Percentiles rank a stretch among this genome's conserved stretches.
phyloP scores from a whole-genome alignment of 1,284 basidiomycete genomes.

The Trichosporon asahii region DNA sequence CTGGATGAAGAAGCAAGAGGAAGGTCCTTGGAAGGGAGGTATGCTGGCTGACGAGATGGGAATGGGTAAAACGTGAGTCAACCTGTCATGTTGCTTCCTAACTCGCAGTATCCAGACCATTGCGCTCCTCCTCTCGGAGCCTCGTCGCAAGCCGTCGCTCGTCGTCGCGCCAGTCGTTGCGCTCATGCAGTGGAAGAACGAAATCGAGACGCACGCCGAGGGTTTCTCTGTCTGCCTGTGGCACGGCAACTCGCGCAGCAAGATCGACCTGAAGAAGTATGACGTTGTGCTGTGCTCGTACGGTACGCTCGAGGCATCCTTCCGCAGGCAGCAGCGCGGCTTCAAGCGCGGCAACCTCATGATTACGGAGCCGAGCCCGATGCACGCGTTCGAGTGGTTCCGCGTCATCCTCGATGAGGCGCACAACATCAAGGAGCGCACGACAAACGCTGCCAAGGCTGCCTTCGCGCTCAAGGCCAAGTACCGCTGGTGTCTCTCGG shows the following conservation, averaged over 20 bases:
- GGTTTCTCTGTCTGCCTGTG: slow-evolving; percentile 77
- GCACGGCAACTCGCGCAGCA: slow-evolving; percentile 69
- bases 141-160: slow-evolving; percentile 71
- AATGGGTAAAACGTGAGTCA: slow-evolving; percentile 74
- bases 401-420: slow-evolving; percentile 81
- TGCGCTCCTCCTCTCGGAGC: slow-evolving; percentile 70
- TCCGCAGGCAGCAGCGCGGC: slow-evolving; percentile 87
- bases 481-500: slow-evolving; percentile 93
- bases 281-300: slow-evolving; percentile 72
- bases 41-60: slow-evolving; percentile 77
- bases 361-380: slow-evolving; percentile 80
- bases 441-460: slow-evolving; percentile 94
- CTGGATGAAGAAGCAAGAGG: slow-evolving; percentile 96
- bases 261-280: slow-evolving; percentile 68
- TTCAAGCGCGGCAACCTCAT: slow-evolving; percentile 82
- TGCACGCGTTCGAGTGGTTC: slow-evolving; percentile 86
- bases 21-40: slow-evolving; percentile 81
- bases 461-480: slow-evolving; percentile 80
- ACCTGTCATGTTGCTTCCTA: not conserved
- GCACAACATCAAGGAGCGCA: slow-evolving; percentile 95
- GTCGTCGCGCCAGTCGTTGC: slow-evolving; percentile 96
- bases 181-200: slow-evolving; percentile 97
- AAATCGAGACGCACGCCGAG: slow-evolving; percentile 78
- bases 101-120: slow-evolving; percentile 86
- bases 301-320: slow-evolving; percentile 84